A percentile compares a stretch with the other conserved stretches of the same genome.
These are phyloP conservation scores for Tetrapisispora arboricola DNA, from an alignment of 805 yeast genomes.

Conservation along the genomic window DNA sequence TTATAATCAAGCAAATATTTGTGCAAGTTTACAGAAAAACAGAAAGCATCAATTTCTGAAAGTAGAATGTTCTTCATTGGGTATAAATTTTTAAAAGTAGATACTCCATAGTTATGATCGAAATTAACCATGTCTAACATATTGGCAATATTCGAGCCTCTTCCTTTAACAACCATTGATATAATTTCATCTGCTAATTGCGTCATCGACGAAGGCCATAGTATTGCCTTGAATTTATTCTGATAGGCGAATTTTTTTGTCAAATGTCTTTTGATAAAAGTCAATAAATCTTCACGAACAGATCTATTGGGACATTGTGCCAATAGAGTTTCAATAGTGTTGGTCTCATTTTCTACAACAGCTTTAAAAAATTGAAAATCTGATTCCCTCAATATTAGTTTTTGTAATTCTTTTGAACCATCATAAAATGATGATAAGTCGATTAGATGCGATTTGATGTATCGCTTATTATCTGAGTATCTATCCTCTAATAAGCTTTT, in stretches of 20 bases:
- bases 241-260: conserved; percentile 38
- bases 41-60: conserved; percentile 55
- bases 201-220: conserved; percentile 77
- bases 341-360: not conserved
- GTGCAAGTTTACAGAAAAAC: conserved; percentile 27
- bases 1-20: conserved; percentile 22
- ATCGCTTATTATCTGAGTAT: conserved; percentile 21
- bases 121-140: conserved; percentile 37
- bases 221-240: conserved; percentile 40
- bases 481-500: conserved; percentile 11
- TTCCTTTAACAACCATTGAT: conserved; percentile 72
- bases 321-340: conserved; percentile 9
- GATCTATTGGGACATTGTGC: conserved; percentile 39
- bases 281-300: conserved; percentile 51
- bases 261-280: conserved; percentile 38
- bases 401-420: conserved; percentile 14
- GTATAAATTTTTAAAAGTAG: conserved; percentile 39
- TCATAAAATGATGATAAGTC: conserved; percentile 34
- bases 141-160: conserved; percentile 59
- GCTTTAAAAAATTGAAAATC: conserved; percentile 19
- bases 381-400: conserved; percentile 22
- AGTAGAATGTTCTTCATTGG: conserved; percentile 71
- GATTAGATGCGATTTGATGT: conserved; percentile 33
- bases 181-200: conserved; percentile 71
- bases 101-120: conserved; percentile 21